Percentiles rank a stretch among this genome's conserved stretches.
These are phyloP conservation scores for Brassica juncea DNA, from an alignment of 345 rosid genomes.

Conservation along the genomic window DNA sequence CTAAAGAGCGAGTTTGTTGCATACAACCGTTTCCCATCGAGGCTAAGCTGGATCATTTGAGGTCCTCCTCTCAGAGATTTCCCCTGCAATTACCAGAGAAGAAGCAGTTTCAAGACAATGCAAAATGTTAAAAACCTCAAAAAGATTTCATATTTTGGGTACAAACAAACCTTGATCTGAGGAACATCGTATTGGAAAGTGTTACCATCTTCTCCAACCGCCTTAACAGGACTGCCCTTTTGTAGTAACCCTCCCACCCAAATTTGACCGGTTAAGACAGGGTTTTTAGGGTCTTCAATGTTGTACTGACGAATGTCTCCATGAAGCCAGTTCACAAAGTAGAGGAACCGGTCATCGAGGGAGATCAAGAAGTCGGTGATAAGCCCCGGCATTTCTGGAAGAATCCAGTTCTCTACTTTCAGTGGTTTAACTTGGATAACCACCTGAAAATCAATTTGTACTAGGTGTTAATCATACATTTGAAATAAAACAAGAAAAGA, in stretches of 20 bases:
- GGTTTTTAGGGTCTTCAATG: constrained; percentile 71
- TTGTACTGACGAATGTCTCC: constrained; percentile 91
- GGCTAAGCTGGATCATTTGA: not conserved
- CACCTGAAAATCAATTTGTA: constrained; percentile 42
- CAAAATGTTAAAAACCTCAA: not conserved
- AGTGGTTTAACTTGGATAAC: constrained; percentile 69
- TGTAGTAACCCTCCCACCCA: constrained; percentile 84
- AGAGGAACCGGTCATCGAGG: constrained; percentile 81
- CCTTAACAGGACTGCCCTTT: constrained; percentile 66
- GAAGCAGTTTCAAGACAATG: not conserved
- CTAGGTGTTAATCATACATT: not conserved
- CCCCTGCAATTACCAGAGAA: not conserved
- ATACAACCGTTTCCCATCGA: not conserved
- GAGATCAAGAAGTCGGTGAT: constrained; percentile 84
- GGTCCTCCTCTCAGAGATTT: not conserved
- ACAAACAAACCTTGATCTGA: constrained; percentile 62
- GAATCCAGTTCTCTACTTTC: constrained; percentile 93
- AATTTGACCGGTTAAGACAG: constrained; percentile 71
- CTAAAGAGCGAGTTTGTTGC: not conserved
- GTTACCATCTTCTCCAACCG: constrained; percentile 61
- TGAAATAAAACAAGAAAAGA: not conserved
- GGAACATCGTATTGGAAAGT: constrained; percentile 74
- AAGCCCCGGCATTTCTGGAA: constrained; percentile 94
- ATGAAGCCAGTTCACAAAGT: constrained; percentile 93
- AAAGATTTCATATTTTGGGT: not conserved